These are phyloP conservation scores for Yarrowia hollandica DNA, from an alignment of 805 yeast species.

Conservation along the genomic window DNA sequence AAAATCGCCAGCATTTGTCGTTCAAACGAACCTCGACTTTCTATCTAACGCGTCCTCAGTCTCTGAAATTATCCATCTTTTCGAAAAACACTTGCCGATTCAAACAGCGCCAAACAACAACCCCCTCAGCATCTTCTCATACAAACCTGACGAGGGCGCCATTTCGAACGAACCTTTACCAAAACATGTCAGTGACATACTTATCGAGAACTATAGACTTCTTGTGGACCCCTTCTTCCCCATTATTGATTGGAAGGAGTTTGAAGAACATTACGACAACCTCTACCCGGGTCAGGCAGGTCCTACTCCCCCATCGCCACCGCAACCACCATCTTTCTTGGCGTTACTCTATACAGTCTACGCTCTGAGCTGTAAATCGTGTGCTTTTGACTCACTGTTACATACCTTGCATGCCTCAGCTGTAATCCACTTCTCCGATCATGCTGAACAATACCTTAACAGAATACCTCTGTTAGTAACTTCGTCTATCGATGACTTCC, in stretches of 20 bases:
- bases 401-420: conserved; percentile 15
- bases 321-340: conserved; percentile 1
- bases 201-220: neutral
- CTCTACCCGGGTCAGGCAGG: conserved; percentile 6
- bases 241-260: conserved; percentile 19
- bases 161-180: conserved; percentile 6
- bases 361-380: conserved; percentile 18
- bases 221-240: conserved; percentile 20
- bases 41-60: neutral
- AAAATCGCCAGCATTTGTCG: neutral
- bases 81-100: conserved; percentile 5
- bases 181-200: neutral
- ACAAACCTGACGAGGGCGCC: conserved; percentile 4
- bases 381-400: conserved; percentile 6
- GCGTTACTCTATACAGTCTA: conserved; percentile 3
- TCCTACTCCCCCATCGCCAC: conserved; percentile 3
- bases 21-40: neutral
- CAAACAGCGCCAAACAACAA: conserved; percentile 1
- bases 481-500: conserved; percentile 3
- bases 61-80: neutral
- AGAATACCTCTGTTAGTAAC: conserved; percentile 13
- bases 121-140: conserved; percentile 13
- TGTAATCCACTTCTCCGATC: neutral
- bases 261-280: conserved; percentile 17
- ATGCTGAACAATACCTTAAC: conserved; percentile 16